A percentile compares a stretch with the other conserved stretches of the same genome.
Conservation (phyloP, 1,284 basidiomycete species). For the Trametes versicolor region DNA sequence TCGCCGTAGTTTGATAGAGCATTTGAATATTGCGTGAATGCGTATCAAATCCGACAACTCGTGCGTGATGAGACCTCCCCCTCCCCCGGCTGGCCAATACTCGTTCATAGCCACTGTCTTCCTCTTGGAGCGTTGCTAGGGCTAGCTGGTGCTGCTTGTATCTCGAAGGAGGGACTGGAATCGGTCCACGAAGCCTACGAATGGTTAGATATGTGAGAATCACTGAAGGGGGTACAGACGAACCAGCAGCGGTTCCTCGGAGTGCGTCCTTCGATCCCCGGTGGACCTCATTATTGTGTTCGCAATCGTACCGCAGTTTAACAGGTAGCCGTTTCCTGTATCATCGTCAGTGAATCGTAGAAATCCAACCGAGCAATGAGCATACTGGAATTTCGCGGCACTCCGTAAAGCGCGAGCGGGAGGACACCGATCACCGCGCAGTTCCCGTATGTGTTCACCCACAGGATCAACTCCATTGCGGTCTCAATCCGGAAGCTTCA, state of each 20-base stretch:
- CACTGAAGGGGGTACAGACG: no score
- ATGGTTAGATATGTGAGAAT: no score
- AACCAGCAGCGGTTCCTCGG: background rate
- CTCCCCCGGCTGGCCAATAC: no score
- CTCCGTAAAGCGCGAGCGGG: background rate
- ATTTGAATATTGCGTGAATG: slow-evolving; percentile 27
- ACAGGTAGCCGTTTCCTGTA: background rate
- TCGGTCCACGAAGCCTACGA: no score
- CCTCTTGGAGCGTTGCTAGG: no score
- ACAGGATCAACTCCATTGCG: slow-evolving; percentile 40
- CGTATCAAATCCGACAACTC: no score
- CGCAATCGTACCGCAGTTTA: background rate
- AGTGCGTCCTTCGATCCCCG: background rate
- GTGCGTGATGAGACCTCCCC: no score
- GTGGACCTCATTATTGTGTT: background rate
- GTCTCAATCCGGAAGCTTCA: slow-evolving; percentile 42
- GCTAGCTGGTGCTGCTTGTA: no score
- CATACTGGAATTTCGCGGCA: background rate
- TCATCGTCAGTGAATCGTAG: background rate
- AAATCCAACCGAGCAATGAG: background rate
- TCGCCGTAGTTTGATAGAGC: slow-evolving; percentile 57
- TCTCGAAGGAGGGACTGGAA: no score
- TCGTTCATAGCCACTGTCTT: no score
- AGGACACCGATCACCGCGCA: background rate
- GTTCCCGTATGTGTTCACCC: background rate